Conservation (phyloP, 495 filamentous ascomycete species). For the Annulohypoxylon maeteangense region DNA sequence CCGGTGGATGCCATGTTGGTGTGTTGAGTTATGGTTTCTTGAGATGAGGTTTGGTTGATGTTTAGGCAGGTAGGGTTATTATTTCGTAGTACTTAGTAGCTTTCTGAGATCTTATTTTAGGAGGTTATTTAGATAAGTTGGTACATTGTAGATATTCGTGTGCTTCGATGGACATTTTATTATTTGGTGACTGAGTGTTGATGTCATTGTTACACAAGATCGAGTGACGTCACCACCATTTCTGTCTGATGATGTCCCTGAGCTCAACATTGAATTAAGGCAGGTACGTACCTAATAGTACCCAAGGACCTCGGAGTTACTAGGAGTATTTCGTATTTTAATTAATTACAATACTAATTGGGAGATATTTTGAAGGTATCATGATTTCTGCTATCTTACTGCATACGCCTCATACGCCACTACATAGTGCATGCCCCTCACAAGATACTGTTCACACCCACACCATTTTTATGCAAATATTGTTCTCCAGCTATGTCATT, state of each 20-base stretch:
- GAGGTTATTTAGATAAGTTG: neutral
- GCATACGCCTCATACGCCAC: neutral
- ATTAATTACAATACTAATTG: too few relatives aligned
- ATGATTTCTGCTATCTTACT: neutral
- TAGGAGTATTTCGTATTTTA: too few relatives aligned
- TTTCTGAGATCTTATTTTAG: neutral
- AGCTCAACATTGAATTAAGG: too few relatives aligned
- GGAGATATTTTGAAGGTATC: neutral
- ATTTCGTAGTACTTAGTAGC: neutral
- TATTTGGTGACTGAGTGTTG: neutral
- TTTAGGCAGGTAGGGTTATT: neutral
- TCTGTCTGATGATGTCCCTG: too few relatives aligned
- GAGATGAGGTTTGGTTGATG: neutral
- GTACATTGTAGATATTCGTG: neutral
- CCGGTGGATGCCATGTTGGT: constrained; percentile 34
- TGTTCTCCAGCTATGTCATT: too few relatives aligned
- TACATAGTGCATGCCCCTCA: too few relatives aligned
- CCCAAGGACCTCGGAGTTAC: too few relatives aligned
- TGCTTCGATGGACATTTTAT: neutral
- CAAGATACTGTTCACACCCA: too few relatives aligned
- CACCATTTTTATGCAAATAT: too few relatives aligned
- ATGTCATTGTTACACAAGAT: neutral
- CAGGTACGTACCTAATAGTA: too few relatives aligned
- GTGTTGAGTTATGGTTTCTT: neutral
- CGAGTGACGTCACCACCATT: neutral